Evolutionary conservation across 2,329 filamentous ascomycete species (phyloP), one percentile per base, ranked within the genome.

Genomic region (Xylariomycetidae sp.): DNA sequence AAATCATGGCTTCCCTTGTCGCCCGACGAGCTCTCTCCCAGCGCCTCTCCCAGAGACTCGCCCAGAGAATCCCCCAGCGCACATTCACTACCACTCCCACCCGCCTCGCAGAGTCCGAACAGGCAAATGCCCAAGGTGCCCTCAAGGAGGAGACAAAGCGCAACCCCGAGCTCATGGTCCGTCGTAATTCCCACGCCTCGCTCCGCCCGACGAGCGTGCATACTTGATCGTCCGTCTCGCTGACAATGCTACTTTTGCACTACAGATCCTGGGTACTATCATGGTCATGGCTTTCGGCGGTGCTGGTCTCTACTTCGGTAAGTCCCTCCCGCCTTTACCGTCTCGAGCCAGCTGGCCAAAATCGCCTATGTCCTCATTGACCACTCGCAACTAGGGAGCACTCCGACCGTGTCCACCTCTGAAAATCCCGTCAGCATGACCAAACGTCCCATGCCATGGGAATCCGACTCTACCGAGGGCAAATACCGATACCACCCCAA

Each of bases 261-360:
- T 53, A 33, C n/a, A 97, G 92, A 80, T 97, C 57, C 84, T 98
- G 48, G 77, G 89, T 46, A 86, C 80, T 58, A 82, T 97, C 62
- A 95, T 97, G 88, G 81, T 84, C 54, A 82, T 82, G 61, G 85
- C 87, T 54, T 85, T 96, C 58, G 81, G 82, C 57, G 80, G 92
- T 53, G 90, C 87, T 49, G 90, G 90, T 61, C 94, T 82, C 80
- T 88, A 89, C 70, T 86, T 92, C 55, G 84, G 84, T 86, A 74
- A 59, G 66, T 49, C 31, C 33, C 37, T 38, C 28, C 30, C 23
- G 25, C 17, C 37, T 34, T 34, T 26, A 35, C 13, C 27, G 25
- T 36, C 27, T 33, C n/a, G n/a, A n/a, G 10, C 25, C 15, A 32
- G 19, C 28, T 14, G 20, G 13, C 16, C 31, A 25, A 25, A 25